A percentile compares a stretch with the other conserved stretches of the same genome.
phyloP scores from a whole-genome alignment of 768 basidiomycete genomes.

The Collybiopsis confluens region DNA sequence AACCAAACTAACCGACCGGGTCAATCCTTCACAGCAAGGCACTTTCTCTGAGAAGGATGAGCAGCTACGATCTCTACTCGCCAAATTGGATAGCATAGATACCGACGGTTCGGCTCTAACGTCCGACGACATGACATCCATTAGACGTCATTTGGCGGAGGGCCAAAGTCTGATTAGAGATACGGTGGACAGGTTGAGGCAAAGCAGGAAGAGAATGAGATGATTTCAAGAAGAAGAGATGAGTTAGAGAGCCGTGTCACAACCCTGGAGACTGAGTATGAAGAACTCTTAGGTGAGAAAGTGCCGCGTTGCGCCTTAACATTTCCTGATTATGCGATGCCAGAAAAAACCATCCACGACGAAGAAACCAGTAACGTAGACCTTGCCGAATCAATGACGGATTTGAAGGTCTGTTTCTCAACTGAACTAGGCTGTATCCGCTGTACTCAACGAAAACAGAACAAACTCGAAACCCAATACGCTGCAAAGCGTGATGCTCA shows the following conservation, averaged over 20 bases:
- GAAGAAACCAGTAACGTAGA: conserved; percentile 85
- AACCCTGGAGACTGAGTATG: conserved; percentile 88
- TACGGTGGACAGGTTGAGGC: conserved; percentile 82
- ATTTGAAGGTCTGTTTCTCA: conserved; percentile 68
- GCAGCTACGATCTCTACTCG: conserved; percentile 77
- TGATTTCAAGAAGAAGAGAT: conserved; percentile 73
- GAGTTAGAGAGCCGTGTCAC: conserved; percentile 83
- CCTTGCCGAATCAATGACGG: conserved; percentile 78
- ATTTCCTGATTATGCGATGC: conserved; percentile 11
- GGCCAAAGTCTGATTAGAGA: conserved; percentile 83
- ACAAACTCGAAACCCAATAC: conserved; percentile 92
- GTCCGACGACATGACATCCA: conserved; percentile 72
- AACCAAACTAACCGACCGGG: conserved; percentile 1
- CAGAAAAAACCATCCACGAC: conserved; percentile 90
- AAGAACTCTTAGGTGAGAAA: conserved; percentile 85
- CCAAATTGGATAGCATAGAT: conserved; percentile 82
- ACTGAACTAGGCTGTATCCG: conserved; percentile 2
- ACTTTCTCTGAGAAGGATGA: conserved; percentile 95
- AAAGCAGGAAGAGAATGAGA: conserved; percentile 90
- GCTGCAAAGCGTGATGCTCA: conserved; percentile 89
- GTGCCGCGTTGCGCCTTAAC: conserved; percentile 10
- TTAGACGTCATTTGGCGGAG: conserved; percentile 86
- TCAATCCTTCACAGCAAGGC: conserved; percentile 58
- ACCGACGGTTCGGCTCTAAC: conserved; percentile 54
- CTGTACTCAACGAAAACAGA: conserved; percentile 41